A percentile compares a stretch with the other conserved stretches of the same genome.
phyloP scores from a whole-genome alignment of 176 grass and related monocot genomes.

The Miscanthus lutarioriparius region DNA sequence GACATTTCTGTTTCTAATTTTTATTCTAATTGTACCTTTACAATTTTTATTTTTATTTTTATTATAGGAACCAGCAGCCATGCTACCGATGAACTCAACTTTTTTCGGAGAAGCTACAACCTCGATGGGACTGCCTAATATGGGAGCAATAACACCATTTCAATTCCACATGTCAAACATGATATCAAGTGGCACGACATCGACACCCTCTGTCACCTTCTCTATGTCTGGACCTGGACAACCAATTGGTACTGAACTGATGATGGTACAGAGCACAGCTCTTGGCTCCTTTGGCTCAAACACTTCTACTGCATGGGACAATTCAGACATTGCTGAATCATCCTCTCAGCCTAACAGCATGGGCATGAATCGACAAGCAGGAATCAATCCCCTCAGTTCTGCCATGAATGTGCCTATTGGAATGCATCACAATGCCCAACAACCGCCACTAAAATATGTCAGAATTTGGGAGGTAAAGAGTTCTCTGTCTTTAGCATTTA shows the following conservation, averaged over 20 bases:
- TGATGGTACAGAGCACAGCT: conserved; percentile 48
- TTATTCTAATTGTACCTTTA: too few species aligned
- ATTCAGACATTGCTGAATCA: conserved; percentile 55
- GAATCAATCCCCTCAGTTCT: conserved; percentile 42
- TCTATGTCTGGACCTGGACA: conserved; percentile 53
- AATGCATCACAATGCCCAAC: not conserved
- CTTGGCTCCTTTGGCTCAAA: conserved; percentile 59
- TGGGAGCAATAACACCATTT: conserved; percentile 56
- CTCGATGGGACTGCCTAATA: conserved; percentile 54
- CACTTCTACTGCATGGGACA: conserved; percentile 49
- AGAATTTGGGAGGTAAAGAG: conserved; percentile 93
- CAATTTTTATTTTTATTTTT: too few species aligned
- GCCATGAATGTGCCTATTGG: not conserved
- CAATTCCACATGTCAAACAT: conserved; percentile 86
- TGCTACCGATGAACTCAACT: conserved; percentile 43
- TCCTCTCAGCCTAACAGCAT: conserved; percentile 54
- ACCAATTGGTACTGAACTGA: conserved; percentile 40
- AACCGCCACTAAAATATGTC: conserved; percentile 65
- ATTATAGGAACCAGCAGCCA: too few species aligned
- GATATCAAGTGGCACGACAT: conserved; percentile 65
- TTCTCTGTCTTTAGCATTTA: conserved; percentile 22
- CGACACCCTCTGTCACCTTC: conserved; percentile 31
- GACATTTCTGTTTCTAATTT: too few species aligned
- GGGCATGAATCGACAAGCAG: conserved; percentile 46
- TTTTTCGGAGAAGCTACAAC: conserved; percentile 48